Evolutionary conservation across 192 early-diverging fungal genomes (phyloP), one percentile per base, ranked within the genome.

Genomic region (Podila clonocystis): DNA sequence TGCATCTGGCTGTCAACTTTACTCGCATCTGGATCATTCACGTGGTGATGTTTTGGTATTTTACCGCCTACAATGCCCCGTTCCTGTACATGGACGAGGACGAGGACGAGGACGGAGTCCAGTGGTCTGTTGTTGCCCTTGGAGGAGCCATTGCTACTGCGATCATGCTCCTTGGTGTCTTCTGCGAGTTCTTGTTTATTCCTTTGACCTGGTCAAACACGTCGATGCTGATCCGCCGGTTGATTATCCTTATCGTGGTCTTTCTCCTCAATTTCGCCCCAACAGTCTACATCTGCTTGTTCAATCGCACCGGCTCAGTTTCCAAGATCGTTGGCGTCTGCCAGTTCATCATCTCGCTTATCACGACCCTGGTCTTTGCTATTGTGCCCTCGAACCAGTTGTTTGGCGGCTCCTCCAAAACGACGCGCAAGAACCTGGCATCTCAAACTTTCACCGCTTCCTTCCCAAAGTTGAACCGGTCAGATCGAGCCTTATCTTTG

Each of bases 11-110:
- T 72, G 90, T 91, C 84, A 96, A 95, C 83, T 95, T 96, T 63
- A 91, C 91, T 34, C 93, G 94, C 29, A 87, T 95, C 29, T 96
- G 94, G 94, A 91, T 96, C 66, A 91, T 96, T 77, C 93, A 96
- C 72, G 74, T 96, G 49, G 87, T 89, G 3, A 76, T 91, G 12
- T 95, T 92, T 77, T 95, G 90, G 87, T 93, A 93, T 83, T 95
- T 93, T 85, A 93, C 93, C 26, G 89, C 89, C 71, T 91, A 89
- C 49, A 90, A 91, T 59, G 89, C 90, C 15, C 86, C 89, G 45
- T 91, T 91, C 65, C 49, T 95, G 22, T 93, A 93, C 82, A 86
- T 83, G 63, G 71, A 76, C 28, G 80, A 86, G 60, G 73, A 80
- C n/a, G 79, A 78, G 19, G 69, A 83, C 28, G 87, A 84, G 29